phyloP scores from a whole-genome alignment of 805 yeast species.

The Candida rishiriensis region DNA sequence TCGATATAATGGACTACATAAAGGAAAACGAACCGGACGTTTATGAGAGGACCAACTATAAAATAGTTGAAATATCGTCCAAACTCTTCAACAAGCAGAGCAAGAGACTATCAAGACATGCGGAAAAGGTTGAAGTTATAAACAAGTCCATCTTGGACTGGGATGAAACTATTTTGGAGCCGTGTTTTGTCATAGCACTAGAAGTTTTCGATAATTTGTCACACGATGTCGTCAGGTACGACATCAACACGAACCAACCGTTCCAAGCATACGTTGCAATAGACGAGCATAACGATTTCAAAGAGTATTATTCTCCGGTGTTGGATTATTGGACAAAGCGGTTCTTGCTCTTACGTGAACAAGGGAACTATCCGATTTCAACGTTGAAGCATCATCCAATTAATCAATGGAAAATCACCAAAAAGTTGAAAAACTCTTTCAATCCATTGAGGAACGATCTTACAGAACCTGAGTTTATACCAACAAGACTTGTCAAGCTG shows the following conservation, averaged over 20 bases:
- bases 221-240: conserved; percentile 78
- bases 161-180: conserved; percentile 53
- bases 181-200: conserved; percentile 72
- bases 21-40: conserved; percentile 63
- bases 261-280: conserved; percentile 74
- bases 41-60: conserved; percentile 62
- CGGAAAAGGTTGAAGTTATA: conserved; percentile 54
- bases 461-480: conserved; percentile 72
- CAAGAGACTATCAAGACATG: conserved; percentile 35
- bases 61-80: conserved; percentile 66
- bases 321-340: conserved; percentile 52
- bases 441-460: conserved; percentile 66
- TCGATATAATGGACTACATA: conserved; percentile 63
- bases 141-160: conserved; percentile 77
- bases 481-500: conserved; percentile 67
- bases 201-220: conserved; percentile 84
- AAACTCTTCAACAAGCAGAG: conserved; percentile 58
- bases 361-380: conserved; percentile 35
- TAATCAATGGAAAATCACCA: conserved; percentile 40
- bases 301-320: conserved; percentile 63
- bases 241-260: conserved; percentile 59
- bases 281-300: conserved; percentile 70
- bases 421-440: conserved; percentile 43
- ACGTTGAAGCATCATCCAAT: conserved; percentile 49
- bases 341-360: conserved; percentile 52